phyloP scores from a whole-genome alignment of 768 basidiomycete genomes.

The Zangia roseola region DNA sequence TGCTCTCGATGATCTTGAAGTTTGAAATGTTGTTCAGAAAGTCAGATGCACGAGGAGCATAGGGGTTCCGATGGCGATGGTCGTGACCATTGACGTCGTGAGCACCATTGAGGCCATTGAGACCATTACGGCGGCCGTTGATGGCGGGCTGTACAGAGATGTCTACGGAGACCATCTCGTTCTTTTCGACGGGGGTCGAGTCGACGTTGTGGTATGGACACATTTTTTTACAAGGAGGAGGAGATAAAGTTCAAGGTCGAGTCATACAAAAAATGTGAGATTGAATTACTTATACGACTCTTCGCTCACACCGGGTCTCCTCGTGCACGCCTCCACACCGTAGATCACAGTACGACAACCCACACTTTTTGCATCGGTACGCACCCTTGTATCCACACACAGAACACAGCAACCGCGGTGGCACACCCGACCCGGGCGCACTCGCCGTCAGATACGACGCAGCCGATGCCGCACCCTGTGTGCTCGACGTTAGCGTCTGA shows the following conservation, averaged over 20 bases:
- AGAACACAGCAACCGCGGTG: slow-evolving; percentile 74
- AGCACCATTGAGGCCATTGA: slow-evolving; percentile 38
- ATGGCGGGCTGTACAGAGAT: slow-evolving; percentile 36
- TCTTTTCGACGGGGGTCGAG: slow-evolving; percentile 38
- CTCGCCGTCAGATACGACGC: slow-evolving; percentile 71
- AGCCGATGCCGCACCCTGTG: slow-evolving; percentile 55
- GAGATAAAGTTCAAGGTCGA: slow-evolving; percentile 5
- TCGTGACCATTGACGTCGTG: slow-evolving; percentile 39
- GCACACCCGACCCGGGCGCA: slow-evolving; percentile 57
- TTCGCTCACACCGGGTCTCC: slow-evolving; percentile 79
- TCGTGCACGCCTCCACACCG: slow-evolving; percentile 72
- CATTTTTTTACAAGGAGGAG: slow-evolving; percentile 7
- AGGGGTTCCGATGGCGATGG: slow-evolving; percentile 48
- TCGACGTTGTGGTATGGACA: slow-evolving; percentile 62
- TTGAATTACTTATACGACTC: slow-evolving; percentile 47
- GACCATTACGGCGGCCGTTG: slow-evolving; percentile 41
- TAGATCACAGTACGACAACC: slow-evolving; percentile 71
- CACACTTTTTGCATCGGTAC: slow-evolving; percentile 78
- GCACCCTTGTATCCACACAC: slow-evolving; percentile 84
- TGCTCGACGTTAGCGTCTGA: not conserved
- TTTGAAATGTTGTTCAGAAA: slow-evolving; percentile 40
- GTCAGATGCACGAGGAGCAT: too few relatives aligned
- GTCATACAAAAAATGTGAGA: slow-evolving; percentile 6
- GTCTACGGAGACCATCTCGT: slow-evolving; percentile 73
- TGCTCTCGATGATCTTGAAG: slow-evolving; percentile 93